Conservation (phyloP, 257 asterid genomes). For the Solanum stenotomum region DNA sequence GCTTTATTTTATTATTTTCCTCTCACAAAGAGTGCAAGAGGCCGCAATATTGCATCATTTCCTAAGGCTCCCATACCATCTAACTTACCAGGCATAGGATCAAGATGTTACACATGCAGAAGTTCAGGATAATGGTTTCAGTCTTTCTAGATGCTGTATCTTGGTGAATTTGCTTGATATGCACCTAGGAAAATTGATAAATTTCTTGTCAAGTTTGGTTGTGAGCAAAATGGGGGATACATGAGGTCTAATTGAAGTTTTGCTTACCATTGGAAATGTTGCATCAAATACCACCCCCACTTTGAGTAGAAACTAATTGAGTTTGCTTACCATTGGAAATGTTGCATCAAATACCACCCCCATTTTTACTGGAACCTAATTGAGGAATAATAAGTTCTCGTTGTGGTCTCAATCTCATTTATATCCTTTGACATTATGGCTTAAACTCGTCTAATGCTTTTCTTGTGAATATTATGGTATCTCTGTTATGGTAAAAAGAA, state of each 20-base stretch:
- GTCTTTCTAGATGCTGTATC: background rate
- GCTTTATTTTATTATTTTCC: background rate
- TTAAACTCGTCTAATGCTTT: background rate
- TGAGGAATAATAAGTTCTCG: background rate
- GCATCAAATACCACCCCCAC: background rate
- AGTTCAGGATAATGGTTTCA: background rate
- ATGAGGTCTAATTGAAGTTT: background rate
- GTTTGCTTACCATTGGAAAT: background rate
- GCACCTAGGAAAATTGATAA: background rate
- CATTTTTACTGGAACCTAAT: background rate
- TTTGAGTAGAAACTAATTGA: background rate
- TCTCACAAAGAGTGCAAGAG: background rate
- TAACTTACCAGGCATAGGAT: background rate
- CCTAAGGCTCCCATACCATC: background rate
- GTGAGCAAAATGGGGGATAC: background rate
- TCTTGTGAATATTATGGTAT: background rate
- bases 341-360: background rate
- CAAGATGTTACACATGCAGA: background rate
- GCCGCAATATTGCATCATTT: background rate
- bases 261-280: background rate
- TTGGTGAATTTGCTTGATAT: background rate
- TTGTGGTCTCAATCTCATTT: background rate
- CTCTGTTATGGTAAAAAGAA: background rate
- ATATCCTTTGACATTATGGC: background rate
- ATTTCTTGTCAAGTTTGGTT: background rate